Evolutionary conservation across 73 alveolate species (phyloP), one percentile per base, ranked within the genome.

Genomic region (Paramecium sonneborni): DNA sequence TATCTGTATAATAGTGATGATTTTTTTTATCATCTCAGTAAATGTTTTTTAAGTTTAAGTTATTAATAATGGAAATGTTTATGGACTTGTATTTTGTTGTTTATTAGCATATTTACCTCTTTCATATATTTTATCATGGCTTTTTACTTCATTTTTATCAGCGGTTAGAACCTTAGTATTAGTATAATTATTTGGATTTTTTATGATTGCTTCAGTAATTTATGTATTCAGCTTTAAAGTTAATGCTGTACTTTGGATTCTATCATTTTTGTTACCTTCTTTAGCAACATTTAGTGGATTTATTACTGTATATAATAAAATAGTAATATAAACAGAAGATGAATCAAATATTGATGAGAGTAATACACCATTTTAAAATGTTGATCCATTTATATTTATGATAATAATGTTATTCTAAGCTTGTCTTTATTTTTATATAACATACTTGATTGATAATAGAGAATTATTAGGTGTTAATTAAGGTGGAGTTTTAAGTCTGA

Each of bases 61-160:
- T 6, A 4, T 79, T 37, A 38, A 79, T 12, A 12, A 23, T 30
- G 55, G 11, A 15, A 38, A 37, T 72, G 67, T 72, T 20, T 72
- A 35, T 72, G 52, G 35, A 35, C n/a, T 72, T 12, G 35, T 35
- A 72, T 72, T 72, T 44, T 39, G 46, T 8, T 79, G 90, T 20
- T 79, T 23, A 7, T 24, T 79, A 23, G 69, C 76, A 38, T 79
- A 79, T 34, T 23, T 79, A 44, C 90, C 90, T n/a, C 72, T 79
- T 26, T 18, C 76, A 10, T 79, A 79, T 79, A 38, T 79, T 20
- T 34, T 79, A 20, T 79, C 90, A 24, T 79, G 90, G 90, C 26
- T 79, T 1, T 79, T 79, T 39, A 41, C 76, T 41, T 21, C 5
- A 21, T 44, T 39, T 26, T 44, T 43, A 38, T 24, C 74, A 12